Conservation (phyloP, 495 filamentous ascomycete species). For the Talaromyces adpressus region DNA sequence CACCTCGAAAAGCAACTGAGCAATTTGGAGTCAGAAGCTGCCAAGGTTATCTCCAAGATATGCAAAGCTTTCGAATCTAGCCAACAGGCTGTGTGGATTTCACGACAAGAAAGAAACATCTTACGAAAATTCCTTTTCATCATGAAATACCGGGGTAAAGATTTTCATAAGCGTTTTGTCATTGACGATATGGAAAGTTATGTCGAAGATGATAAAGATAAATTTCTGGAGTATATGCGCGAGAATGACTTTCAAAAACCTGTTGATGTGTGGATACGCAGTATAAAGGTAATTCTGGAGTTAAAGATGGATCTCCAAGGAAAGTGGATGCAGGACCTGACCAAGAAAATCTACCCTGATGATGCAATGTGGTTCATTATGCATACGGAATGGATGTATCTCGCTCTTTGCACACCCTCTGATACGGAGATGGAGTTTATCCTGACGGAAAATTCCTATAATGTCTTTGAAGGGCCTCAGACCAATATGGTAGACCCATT, state of each 20-base stretch:
- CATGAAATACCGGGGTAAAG: conserved; percentile 37
- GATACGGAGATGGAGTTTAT: conserved; percentile 38
- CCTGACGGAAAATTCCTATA: conserved; percentile 40
- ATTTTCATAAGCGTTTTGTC: conserved; percentile 28
- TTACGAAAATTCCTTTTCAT: conserved; percentile 49
- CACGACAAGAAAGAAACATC: conserved; percentile 28
- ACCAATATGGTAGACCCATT: conserved; percentile 9
- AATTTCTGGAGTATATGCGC: conserved; percentile 35
- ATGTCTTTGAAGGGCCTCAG: conserved; percentile 40
- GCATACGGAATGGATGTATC: conserved; percentile 30
- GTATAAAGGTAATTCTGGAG: conserved; percentile 40
- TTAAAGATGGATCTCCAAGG: conserved; percentile 31
- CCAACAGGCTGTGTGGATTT: conserved; percentile 22
- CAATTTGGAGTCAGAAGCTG: conserved; percentile 23
- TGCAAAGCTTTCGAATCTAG: conserved; percentile 19
- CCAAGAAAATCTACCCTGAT: conserved; percentile 25
- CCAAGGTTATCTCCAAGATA: conserved; percentile 24
- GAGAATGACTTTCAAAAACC: conserved; percentile 35
- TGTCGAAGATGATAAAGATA: conserved; percentile 26
- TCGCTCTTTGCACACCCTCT: conserved; percentile 38
- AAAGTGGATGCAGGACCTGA: conserved; percentile 27
- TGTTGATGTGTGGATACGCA: conserved; percentile 45
- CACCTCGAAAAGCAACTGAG: conserved; percentile 30
- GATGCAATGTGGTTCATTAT: conserved; percentile 38
- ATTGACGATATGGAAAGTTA: conserved; percentile 29